Percentiles rank a stretch among this genome's conserved stretches.
Conservation (phyloP, 116 monocot species). For the Iris pallida region DNA sequence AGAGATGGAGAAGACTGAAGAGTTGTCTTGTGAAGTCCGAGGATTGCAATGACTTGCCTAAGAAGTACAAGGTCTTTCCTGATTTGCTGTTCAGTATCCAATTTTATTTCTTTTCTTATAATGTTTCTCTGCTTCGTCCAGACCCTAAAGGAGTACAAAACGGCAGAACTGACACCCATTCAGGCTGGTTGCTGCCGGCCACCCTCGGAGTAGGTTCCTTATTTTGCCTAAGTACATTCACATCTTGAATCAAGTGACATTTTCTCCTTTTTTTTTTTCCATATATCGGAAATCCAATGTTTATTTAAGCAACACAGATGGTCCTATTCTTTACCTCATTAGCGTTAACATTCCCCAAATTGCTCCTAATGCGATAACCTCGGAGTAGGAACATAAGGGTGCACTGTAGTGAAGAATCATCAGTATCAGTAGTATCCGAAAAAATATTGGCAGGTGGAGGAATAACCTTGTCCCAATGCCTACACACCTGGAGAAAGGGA, state of each 20-base stretch:
- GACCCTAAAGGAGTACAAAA: conserved; percentile 76
- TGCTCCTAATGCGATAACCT: background rate
- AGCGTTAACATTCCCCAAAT: background rate
- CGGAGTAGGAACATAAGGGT: no score
- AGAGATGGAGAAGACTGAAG: conserved; percentile 73
- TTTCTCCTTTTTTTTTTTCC: no score
- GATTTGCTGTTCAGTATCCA: background rate
- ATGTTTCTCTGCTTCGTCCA: conserved; percentile 23
- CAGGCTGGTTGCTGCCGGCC: conserved; percentile 97
- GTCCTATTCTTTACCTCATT: background rate
- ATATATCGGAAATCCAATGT: no score
- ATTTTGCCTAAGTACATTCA: background rate
- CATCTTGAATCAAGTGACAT: background rate
- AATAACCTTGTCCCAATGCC: no score
- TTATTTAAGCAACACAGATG: background rate
- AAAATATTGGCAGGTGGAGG: no score
- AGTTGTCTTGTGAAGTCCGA: conserved; percentile 85
- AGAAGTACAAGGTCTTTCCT: conserved; percentile 66
- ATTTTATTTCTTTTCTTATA: background rate
- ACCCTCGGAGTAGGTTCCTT: conserved; percentile 70
- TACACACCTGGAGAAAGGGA: no score
- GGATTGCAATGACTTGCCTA: conserved; percentile 71
- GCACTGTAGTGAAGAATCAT: no score
- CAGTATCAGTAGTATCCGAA: no score
- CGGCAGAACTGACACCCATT: conserved; percentile 76